phyloP scores from a whole-genome alignment of 768 basidiomycete genomes.

The Clavaria fumosa region DNA sequence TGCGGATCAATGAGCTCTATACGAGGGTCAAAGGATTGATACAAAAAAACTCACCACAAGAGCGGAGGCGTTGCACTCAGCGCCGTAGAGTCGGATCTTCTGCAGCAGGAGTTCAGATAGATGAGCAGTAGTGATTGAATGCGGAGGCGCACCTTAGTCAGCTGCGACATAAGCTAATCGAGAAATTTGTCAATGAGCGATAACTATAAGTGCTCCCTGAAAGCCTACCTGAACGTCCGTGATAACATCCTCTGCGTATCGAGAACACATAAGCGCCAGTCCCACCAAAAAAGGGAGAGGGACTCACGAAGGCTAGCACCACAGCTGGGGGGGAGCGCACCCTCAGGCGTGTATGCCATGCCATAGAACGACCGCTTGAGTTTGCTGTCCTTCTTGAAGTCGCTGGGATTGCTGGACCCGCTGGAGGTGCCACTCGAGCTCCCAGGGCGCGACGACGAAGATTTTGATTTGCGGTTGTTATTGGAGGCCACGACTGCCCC shows the following conservation, averaged over 20 bases:
- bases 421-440: slow-evolving; percentile 14
- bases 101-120: slow-evolving; percentile 12
- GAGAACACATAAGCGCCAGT: not conserved
- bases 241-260: slow-evolving; percentile 35
- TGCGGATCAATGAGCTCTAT: not conserved
- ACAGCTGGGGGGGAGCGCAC: slow-evolving; percentile 57
- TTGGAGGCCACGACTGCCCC: slow-evolving; percentile 42
- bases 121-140: slow-evolving; percentile 3
- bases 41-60: slow-evolving; percentile 37
- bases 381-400: slow-evolving; percentile 52
- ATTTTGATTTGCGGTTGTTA: slow-evolving; percentile 15
- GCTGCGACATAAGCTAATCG: slow-evolving; percentile 61
- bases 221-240: slow-evolving; percentile 50
- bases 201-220: too few species aligned
- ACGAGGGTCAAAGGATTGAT: not conserved
- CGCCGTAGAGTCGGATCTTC: slow-evolving; percentile 73
- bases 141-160: slow-evolving; percentile 41
- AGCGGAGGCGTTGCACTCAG: slow-evolving; percentile 73
- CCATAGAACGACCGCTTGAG: slow-evolving; percentile 72
- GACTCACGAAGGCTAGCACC: slow-evolving; percentile 33
- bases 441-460: slow-evolving; percentile 10
- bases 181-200: slow-evolving; percentile 7
- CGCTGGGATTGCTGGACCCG: slow-evolving; percentile 54
- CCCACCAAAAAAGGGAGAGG: not conserved
- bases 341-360: slow-evolving; percentile 72